Evolutionary conservation across 1,284 basidiomycete species (phyloP), one percentile per base, ranked within the genome.

Genomic region (Lignosus rhinocerotis): DNA sequence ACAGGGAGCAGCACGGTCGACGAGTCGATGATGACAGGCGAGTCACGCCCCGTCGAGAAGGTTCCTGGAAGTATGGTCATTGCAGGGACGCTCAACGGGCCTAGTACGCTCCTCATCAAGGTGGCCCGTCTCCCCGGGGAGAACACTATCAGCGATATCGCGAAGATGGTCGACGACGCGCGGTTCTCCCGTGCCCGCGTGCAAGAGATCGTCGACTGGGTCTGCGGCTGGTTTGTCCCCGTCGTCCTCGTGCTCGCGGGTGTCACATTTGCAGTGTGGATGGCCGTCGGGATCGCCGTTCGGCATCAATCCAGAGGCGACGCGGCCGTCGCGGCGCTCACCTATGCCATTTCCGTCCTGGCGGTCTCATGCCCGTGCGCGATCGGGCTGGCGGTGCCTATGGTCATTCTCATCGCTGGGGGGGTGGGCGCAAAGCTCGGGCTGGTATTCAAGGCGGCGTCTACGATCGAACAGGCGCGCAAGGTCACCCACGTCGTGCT

Each of bases 1-100:
- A 59, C 62, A 19, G 79, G 79, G 11, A 59, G 66, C 6, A 76
- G 74, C 49, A 70, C 73, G 41, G 72, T 78, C 6, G 77, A 81
- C 65, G 79, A 81, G 65, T 76, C 77, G 4, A 76, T 75, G 60
- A 70, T 80, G 61, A 80, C 77, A 0, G 80, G 79, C 39, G 80
- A 81, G 68, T 72, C 75, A n/a, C 62, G 70, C 38, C 75, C 78
- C 11, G 72, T 78, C 2, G 62, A 68, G 51, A 80, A 80, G 67
- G 51, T 50, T 6, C 41, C 61, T 0, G 78, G 77, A 12, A 69
- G 65, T 51, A 57, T 60, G 3, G 72, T 80, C 36, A 72, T 75
- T 44, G 78, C 79, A 0, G 80, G 80, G 19, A 79, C 77, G 0
- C 58, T 72, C 19, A 76, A 79, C 62, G 63, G 75, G 32, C 56